Evolutionary conservation across 805 yeast species (phyloP).

Genomic region (Kluyveromyces lactis): DNA sequence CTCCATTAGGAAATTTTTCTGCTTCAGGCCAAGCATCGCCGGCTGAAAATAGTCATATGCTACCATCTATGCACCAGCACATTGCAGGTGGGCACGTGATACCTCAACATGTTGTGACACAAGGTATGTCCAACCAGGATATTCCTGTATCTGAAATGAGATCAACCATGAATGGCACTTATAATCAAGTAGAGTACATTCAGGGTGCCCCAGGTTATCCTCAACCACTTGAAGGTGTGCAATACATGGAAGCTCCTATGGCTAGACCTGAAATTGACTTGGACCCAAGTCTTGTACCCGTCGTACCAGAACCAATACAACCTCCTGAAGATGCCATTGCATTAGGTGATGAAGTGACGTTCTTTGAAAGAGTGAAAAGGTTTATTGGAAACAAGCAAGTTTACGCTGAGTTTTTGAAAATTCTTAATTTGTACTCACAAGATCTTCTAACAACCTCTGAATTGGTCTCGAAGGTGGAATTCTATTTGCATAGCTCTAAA

Average conservation of each 20-base stretch:
- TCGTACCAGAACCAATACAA: conserved; percentile 75
- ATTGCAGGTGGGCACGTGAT: conserved; percentile 29
- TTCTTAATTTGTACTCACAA: conserved; percentile 80
- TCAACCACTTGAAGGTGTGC: conserved; percentile 3
- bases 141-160: conserved; percentile 32
- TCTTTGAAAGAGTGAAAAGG: conserved; percentile 88
- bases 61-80: conserved; percentile 25
- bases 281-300: conserved; percentile 70
- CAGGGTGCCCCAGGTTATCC: conserved; percentile 4
- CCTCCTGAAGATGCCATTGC: conserved; percentile 48
- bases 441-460: conserved; percentile 80
- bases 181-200: conserved; percentile 18
- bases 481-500: conserved; percentile 71
- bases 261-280: conserved; percentile 36
- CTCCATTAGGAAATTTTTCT: conserved; percentile 32
- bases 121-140: conserved; percentile 21
- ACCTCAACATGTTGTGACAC: conserved; percentile 34
- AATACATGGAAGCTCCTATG: conserved; percentile 7
- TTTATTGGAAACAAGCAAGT: conserved; percentile 81
- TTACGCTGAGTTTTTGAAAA: conserved; percentile 85
- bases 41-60: conserved; percentile 11
- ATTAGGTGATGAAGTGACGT: conserved; percentile 74
- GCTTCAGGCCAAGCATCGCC: conserved; percentile 29
- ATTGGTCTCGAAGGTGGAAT: conserved; percentile 74
- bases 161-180: conserved; percentile 22